Percentiles rank a stretch among this genome's conserved stretches.
These are phyloP conservation scores for Silene latifolia DNA, from an alignment of 148 eudicot species.

Conservation along the genomic window DNA sequence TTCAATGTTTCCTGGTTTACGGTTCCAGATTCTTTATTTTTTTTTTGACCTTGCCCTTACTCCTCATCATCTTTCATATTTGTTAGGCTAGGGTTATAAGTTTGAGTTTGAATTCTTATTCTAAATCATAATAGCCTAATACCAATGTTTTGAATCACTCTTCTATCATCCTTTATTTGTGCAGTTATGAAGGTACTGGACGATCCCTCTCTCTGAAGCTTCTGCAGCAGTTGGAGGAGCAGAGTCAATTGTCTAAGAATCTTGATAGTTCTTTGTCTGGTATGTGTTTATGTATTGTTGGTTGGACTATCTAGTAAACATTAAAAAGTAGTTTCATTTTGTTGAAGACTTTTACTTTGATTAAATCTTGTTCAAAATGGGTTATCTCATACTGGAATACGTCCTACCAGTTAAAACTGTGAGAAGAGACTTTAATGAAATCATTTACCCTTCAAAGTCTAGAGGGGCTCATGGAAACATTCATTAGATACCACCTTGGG, in stretches of 20 bases:
- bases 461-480: neutral
- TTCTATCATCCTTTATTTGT: slow-evolving; percentile 8
- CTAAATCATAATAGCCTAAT: neutral
- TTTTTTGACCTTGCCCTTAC: neutral
- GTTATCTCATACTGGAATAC: neutral
- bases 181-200: slow-evolving; percentile 97
- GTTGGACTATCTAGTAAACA: neutral
- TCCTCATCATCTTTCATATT: neutral
- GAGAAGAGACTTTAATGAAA: neutral
- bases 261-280: slow-evolving; percentile 61
- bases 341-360: neutral
- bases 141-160: neutral
- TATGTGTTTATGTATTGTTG: slow-evolving; percentile 22
- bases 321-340: neutral
- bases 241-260: slow-evolving; percentile 57
- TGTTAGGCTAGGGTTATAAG: neutral
- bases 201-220: slow-evolving; percentile 88
- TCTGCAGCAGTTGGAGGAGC: slow-evolving; percentile 85
- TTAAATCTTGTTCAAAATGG: neutral
- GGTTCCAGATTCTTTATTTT: neutral
- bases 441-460: neutral
- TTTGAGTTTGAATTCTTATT: neutral
- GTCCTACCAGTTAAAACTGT: neutral
- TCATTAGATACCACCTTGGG: neutral
- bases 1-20: neutral